Evolutionary conservation across 129 eudicot genomes (phyloP).

Genomic region (Escallonia herrerae): DNA sequence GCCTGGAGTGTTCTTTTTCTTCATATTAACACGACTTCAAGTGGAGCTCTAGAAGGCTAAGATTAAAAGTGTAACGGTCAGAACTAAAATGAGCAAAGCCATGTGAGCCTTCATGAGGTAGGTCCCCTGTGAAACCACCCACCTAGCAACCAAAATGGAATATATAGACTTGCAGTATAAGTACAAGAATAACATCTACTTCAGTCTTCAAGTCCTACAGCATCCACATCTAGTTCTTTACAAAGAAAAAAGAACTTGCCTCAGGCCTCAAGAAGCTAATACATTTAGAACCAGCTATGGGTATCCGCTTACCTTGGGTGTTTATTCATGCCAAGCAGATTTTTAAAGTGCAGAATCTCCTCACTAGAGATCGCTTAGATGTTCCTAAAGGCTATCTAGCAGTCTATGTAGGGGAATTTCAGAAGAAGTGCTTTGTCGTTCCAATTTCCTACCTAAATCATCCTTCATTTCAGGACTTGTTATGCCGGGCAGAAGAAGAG

Average conservation of each 20-base stretch:
- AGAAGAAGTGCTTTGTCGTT: constrained; percentile 22
- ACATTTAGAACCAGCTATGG: no score
- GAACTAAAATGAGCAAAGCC: constrained; percentile 1
- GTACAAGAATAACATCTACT: background rate
- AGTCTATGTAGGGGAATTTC: constrained; percentile 13
- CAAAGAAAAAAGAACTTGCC: background rate
- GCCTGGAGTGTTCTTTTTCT: no score
- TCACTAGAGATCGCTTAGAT: background rate
- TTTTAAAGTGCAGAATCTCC: background rate
- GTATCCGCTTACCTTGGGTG: background rate
- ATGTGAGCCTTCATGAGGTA: background rate
- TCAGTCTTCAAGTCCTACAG: background rate
- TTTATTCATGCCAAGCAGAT: background rate
- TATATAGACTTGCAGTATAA: no score
- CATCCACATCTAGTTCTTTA: background rate
- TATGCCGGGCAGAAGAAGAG: constrained; percentile 13
- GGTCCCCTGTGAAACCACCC: background rate
- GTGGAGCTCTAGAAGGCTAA: no score
- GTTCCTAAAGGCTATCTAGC: constrained; percentile 5
- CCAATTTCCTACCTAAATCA: constrained; percentile 20
- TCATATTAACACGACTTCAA: no score
- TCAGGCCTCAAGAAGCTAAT: background rate
- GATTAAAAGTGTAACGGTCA: no score
- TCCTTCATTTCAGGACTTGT: constrained; percentile 15
- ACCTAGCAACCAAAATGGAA: no score